Evolutionary conservation across 108 stramenopile genomes (phyloP), one percentile per base, ranked within the genome.

Genomic region (Nitzschia sp.): DNA sequence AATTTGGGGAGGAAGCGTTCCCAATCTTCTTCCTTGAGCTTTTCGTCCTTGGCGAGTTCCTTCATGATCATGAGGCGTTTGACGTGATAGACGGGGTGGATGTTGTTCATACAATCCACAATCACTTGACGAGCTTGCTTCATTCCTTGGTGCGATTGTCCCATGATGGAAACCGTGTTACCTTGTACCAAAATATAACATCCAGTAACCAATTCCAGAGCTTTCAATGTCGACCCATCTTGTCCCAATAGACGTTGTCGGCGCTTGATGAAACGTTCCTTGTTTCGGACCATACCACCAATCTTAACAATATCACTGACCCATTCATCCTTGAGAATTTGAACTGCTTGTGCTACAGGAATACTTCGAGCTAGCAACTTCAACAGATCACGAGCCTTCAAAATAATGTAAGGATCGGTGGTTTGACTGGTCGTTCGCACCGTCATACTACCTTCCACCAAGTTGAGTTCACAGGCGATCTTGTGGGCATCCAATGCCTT

Each of bases 31-130:
- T 93, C 76, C 54, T 79, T 71, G 8, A 99, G 77, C 57, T 86
- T 87, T 39, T 96, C 95, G 78, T 99, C 98, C 63, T 96, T 92
- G 22, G 91, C 96, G 12, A 99, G 83, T 77, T 99, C 99, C 50
- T 92, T 83, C 79, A 95, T 93, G 65, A 99, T 99, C 99, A 99
- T 99, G 52, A 99, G 89, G 48, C 95, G 86, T 83, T 99, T 99
- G 70, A 99, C 95, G 76, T 99, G 94, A 81, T 99, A 99, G 53
- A 99, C 90, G 26, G 99, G 99, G 71, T 99, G 99, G 19, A 98
- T 89, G 75, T 99, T 99, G 43, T 94, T 93, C 95, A 99, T 95
- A 75, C 99, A 99, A 69, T 99, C 99, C 57, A 96, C 62, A 10
- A 99, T 93, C 24, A 99, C 96, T 24, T 89, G 86, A 8, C 98